Percentiles rank a stretch among this genome's conserved stretches.
These are phyloP conservation scores for Ormosia emarginata DNA, from an alignment of 306 rosid genomes.

Conservation along the genomic window DNA sequence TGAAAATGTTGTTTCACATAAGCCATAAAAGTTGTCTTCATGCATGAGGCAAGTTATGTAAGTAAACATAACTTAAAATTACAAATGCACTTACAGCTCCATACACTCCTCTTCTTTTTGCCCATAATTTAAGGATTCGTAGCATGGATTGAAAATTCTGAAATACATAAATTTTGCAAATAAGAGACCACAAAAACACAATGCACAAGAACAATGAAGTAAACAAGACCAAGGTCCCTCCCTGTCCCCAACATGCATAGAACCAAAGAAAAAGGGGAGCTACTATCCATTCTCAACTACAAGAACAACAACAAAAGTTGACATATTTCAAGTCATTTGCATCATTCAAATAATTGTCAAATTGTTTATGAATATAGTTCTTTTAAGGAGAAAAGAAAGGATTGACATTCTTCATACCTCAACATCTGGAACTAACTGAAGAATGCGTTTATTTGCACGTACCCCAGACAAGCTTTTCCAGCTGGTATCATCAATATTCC, in stretches of 20 bases:
- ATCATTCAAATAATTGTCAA: not conserved
- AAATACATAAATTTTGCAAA: conserved; percentile 10
- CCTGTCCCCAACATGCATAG: not conserved
- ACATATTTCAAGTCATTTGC: not conserved
- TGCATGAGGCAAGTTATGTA: not conserved
- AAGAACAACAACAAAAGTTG: not conserved
- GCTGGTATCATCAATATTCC: conserved; percentile 42
- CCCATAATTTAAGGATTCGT: conserved; percentile 53
- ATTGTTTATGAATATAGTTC: not conserved
- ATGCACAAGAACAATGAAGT: not conserved
- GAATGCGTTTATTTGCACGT: conserved; percentile 41
- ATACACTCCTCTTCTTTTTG: conserved; percentile 54
- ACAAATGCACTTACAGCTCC: conserved; percentile 44
- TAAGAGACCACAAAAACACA: conserved; percentile 16
- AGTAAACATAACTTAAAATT: not conserved
- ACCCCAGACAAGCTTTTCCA: conserved; percentile 59
- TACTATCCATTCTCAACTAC: not conserved
- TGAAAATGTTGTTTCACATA: not conserved
- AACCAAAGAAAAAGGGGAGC: not conserved
- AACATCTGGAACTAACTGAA: conserved; percentile 42
- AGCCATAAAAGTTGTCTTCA: conserved; percentile 13
- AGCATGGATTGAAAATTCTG: conserved; percentile 45
- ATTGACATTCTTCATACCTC: conserved; percentile 34
- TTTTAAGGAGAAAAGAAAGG: not conserved
- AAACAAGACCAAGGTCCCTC: not conserved